Evolutionary conservation across 169 alveolate genomes (phyloP), one percentile per base, ranked within the genome.

Genomic region (Plasmodium fragile): DNA sequence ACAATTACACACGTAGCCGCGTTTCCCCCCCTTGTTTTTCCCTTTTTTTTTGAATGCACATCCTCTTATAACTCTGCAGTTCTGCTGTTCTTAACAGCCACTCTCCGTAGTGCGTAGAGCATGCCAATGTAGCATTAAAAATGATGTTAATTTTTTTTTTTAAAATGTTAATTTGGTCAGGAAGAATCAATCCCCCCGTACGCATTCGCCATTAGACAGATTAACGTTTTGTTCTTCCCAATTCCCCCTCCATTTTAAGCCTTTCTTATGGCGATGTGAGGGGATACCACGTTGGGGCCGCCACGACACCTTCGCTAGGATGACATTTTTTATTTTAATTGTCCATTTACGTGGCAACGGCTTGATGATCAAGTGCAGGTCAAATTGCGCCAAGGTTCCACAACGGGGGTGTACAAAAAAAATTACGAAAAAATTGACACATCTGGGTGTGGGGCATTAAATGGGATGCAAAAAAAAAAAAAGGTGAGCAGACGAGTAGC

Each of bases 141-240:
- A 65, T 65, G 75, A 18, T 49, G 32, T 32, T 73, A 32, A 73
- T 73, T 73, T 73, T 73, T 73, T 73, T 73, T 32, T 32, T 32
- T 13, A 49, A 11, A 49, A 13, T 13, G 59, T 49, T 49, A 49
- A 49, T 49, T 49, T 49, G 18, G 22, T 49, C 25, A 13, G 59
- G 59, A 49, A 13, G 22, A 49, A 49, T 49, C 18, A 13, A 2
- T 49, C 22, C 22, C 22, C 7, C 59, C 2, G 1, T 49, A 6
- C 6, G 6, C 22, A 49, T 49, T 49, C 59, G 59, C 59, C n/a
- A n/a, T n/a, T n/a, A n/a, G 7, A 13, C 13, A 6, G 6, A 1
- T 49, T 49, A 49, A 22, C 59, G 16, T 49, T 49, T 49, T 49
- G 13, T 49, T 22, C 59, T 13, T 11, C 59, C 22, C 59, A 18